Conservation (phyloP, 768 basidiomycete genomes). For the Daedaleopsis nitida region DNA sequence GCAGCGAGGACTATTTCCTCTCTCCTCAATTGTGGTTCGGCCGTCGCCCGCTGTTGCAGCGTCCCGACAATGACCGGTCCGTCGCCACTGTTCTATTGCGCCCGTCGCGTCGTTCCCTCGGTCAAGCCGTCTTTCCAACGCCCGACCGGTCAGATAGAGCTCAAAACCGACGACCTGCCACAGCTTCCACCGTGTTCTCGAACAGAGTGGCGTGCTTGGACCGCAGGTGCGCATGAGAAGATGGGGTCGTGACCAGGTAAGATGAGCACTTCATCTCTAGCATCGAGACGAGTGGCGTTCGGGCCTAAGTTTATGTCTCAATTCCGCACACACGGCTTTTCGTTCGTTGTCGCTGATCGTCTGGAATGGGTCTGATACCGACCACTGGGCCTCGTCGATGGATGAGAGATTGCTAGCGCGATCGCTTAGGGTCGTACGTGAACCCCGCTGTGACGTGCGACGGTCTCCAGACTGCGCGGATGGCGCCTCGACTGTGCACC, state of each 20-base stretch:
- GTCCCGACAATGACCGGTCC: slow-evolving; percentile 5
- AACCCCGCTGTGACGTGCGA: neutral
- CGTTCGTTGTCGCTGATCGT: slow-evolving; percentile 13
- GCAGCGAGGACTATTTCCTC: neutral
- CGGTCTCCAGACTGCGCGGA: neutral
- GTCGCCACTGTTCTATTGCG: neutral
- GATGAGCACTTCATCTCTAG: neutral
- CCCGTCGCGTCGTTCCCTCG: slow-evolving; percentile 13
- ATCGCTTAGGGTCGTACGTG: neutral
- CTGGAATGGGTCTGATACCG: neutral
- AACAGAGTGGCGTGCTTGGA: neutral
- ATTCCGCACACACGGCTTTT: neutral
- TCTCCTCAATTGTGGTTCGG: neutral
- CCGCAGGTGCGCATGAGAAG: neutral
- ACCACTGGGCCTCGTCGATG: neutral
- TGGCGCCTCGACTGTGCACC: neutral
- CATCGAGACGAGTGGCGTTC: neutral
- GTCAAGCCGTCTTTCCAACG: slow-evolving; percentile 6
- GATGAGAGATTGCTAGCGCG: neutral
- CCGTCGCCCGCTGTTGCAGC: neutral
- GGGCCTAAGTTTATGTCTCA: neutral
- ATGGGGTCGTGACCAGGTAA: slow-evolving; percentile 2
- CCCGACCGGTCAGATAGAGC: slow-evolving; percentile 16
- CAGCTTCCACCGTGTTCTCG: slow-evolving; percentile 4
- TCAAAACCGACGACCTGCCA: neutral